Percentiles rank a stretch among this genome's conserved stretches.
These are phyloP conservation scores for Scleromitrula shiraiana DNA, from an alignment of 2,329 filamentous ascomycete genomes.

Conservation along the genomic window DNA sequence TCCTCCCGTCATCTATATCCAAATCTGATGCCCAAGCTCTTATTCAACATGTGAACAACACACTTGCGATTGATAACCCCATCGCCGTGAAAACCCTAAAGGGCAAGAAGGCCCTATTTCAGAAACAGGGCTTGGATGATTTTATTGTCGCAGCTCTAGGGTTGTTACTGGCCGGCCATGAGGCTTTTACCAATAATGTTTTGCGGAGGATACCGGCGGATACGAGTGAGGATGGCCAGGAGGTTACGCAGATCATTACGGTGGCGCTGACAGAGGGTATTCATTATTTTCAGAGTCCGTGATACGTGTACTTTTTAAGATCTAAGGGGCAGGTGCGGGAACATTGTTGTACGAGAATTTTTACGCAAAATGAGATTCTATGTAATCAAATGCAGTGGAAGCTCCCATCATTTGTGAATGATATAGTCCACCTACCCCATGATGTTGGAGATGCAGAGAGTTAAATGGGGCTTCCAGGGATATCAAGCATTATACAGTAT, in stretches of 20 bases:
- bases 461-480: no score
- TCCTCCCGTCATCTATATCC: background rate
- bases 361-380: no score
- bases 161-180: background rate
- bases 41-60: background rate
- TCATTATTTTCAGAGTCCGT: background rate
- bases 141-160: background rate
- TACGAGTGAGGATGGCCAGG: background rate
- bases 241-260: background rate
- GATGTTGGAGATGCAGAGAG: no score
- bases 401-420: no score
- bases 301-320: no score
- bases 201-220: background rate
- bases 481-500: no score
- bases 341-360: no score
- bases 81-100: background rate
- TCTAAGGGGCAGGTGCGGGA: no score
- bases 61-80: background rate
- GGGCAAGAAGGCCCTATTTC: background rate
- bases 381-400: no score
- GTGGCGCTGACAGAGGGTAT: background rate
- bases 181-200: background rate
- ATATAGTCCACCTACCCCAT: no score
- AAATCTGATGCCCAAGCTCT: background rate
- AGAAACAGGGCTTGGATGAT: background rate